These are phyloP conservation scores for Zangia roseola DNA, from an alignment of 768 basidiomycete genomes.

Conservation along the genomic window DNA sequence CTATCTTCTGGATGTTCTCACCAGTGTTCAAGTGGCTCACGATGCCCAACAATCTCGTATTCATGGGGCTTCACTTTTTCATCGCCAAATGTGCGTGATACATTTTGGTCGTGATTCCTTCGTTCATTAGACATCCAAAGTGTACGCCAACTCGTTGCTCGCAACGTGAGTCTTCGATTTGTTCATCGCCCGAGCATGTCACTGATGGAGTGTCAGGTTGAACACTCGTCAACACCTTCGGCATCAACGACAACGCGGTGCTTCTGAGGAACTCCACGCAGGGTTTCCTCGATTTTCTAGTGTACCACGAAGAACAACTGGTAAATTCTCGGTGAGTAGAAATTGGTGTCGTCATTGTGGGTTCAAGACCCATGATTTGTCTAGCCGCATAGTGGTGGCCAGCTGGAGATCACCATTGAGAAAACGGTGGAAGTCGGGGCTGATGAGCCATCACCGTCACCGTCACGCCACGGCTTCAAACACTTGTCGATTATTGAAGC, in stretches of 20 bases:
- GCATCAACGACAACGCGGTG: slow-evolving; percentile 27
- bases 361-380: neutral
- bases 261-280: slow-evolving; percentile 29
- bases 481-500: slow-evolving; percentile 10
- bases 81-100: slow-evolving; percentile 46
- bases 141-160: slow-evolving; percentile 52
- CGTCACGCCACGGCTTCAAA: neutral
- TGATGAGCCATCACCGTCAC: slow-evolving; percentile 8
- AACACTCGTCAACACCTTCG: slow-evolving; percentile 37
- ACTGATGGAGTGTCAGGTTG: slow-evolving; percentile 23
- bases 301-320: slow-evolving; percentile 13
- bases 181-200: neutral
- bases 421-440: slow-evolving; percentile 28
- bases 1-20: neutral
- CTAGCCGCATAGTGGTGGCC: slow-evolving; percentile 10
- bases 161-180: slow-evolving; percentile 34
- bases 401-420: slow-evolving; percentile 32
- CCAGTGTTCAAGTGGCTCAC: slow-evolving; percentile 39
- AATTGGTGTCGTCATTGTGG: neutral
- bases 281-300: slow-evolving; percentile 25
- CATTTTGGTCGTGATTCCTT: neutral
- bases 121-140: slow-evolving; percentile 21
- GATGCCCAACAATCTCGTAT: slow-evolving; percentile 47
- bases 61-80: slow-evolving; percentile 53
- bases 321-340: slow-evolving; percentile 12